Conservation (phyloP, 148 eudicot genomes). For the Silene uniflora region DNA sequence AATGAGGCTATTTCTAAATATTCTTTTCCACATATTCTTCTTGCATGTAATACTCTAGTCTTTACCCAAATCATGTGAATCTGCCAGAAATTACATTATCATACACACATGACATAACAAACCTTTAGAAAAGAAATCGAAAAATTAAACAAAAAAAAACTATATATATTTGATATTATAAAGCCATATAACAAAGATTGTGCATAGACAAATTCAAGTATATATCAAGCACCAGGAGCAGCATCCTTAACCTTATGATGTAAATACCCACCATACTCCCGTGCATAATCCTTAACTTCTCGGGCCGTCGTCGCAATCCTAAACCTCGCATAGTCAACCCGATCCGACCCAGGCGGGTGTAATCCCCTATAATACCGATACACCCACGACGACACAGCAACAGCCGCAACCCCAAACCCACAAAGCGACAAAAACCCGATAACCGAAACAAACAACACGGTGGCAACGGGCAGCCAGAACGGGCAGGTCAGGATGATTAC, state of each 20-base stretch:
- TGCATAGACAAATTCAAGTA: no score
- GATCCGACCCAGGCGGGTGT: constrained; percentile 80
- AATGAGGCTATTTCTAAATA: no score
- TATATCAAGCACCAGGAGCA: constrained; percentile 76
- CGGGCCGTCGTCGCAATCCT: constrained; percentile 66
- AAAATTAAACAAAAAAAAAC: no score
- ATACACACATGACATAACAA: no score
- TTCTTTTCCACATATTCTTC: no score
- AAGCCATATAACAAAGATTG: no score
- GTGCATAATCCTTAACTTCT: constrained; percentile 87
- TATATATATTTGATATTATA: no score
- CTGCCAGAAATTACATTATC: no score
- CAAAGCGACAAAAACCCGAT: constrained; percentile 41
- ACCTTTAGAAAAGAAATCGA: no score
- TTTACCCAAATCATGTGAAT: no score
- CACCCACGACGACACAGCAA: constrained; percentile 50
- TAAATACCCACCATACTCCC: constrained; percentile 81
- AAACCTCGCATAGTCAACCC: constrained; percentile 72
- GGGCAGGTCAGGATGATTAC: constrained; percentile 62
- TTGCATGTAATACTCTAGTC: no score
- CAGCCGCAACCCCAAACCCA: constrained; percentile 35
- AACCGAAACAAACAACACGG: constrained; percentile 31
- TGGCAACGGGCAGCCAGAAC: constrained; percentile 62
- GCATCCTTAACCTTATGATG: constrained; percentile 82
- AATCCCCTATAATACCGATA: constrained; percentile 65